Conservation (phyloP, 1,284 basidiomycete genomes). For the Meira nashicola region DNA sequence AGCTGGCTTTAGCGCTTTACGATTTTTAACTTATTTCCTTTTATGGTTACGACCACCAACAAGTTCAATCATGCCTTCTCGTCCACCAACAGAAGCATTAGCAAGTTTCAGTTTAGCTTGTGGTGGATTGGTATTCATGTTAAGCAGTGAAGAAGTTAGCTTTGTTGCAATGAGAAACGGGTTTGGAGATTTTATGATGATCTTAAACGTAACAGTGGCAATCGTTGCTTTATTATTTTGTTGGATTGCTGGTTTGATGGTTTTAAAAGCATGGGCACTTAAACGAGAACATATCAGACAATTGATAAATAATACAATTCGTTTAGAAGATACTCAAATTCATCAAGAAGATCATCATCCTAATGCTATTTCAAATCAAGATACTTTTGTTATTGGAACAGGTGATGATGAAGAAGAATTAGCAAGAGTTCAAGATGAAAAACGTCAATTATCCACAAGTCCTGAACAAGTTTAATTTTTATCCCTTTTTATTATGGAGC, state of each 20-base stretch:
- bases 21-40: conserved; percentile 88
- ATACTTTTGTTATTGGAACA: background rate
- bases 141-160: conserved; percentile 83
- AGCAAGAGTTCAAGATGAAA: background rate
- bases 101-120: conserved; percentile 79
- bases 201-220: conserved; percentile 44
- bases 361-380: background rate
- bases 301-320: background rate
- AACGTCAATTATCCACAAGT: background rate
- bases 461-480: background rate
- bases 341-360: background rate
- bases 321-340: background rate
- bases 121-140: conserved; percentile 85
- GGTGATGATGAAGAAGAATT: background rate
- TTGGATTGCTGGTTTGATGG: conserved; percentile 36
- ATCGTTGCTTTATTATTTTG: conserved; percentile 41
- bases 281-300: conserved; percentile 19
- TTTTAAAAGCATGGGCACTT: conserved; percentile 46
- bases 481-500: too few species aligned
- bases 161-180: conserved; percentile 86
- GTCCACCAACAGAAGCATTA: conserved; percentile 87
- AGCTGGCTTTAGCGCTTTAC: conserved; percentile 69
- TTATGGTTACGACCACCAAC: conserved; percentile 68
- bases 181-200: conserved; percentile 67
- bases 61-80: conserved; percentile 67